Evolutionary conservation across 2,329 filamentous ascomycete species (phyloP).

Genomic region (Claviceps pazoutovae): DNA sequence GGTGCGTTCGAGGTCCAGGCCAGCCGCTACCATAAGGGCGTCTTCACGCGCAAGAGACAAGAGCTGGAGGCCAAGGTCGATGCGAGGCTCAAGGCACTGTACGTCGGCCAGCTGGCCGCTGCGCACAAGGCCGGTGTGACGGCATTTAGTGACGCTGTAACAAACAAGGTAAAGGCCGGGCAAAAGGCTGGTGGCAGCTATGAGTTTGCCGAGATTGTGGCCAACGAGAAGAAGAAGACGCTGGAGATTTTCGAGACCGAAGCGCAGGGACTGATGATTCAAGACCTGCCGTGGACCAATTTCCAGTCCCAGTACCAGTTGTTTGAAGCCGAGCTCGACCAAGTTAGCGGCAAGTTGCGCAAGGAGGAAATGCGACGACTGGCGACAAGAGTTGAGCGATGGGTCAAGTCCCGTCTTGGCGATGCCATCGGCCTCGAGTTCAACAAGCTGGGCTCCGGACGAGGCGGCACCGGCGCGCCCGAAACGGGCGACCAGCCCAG

Average conservation of each 20-base stretch:
- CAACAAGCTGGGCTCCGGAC: slow-evolving; percentile 84
- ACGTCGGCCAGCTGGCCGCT: slow-evolving; percentile 74
- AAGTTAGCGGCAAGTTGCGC: slow-evolving; percentile 69
- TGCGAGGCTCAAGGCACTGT: slow-evolving; percentile 72
- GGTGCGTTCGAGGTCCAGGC: slow-evolving; percentile 83
- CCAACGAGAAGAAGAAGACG: slow-evolving; percentile 63
- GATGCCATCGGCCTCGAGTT: slow-evolving; percentile 89
- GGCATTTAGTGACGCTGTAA: slow-evolving; percentile 77
- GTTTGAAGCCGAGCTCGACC: slow-evolving; percentile 82
- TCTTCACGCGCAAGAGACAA: slow-evolving; percentile 71
- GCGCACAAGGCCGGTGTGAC: slow-evolving; percentile 79
- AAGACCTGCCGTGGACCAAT: slow-evolving; percentile 75
- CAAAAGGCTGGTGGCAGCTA: slow-evolving; percentile 86
- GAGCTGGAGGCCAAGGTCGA: slow-evolving; percentile 84
- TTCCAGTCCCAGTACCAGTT: slow-evolving; percentile 67
- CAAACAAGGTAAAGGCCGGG: slow-evolving; percentile 72
- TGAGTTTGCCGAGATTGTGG: slow-evolving; percentile 91
- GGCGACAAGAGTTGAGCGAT: slow-evolving; percentile 81
- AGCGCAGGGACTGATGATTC: slow-evolving; percentile 59
- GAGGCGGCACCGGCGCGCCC: slow-evolving; percentile 68
- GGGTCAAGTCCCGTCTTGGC: slow-evolving; percentile 76
- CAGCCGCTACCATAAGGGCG: slow-evolving; percentile 90
- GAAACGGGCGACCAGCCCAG: slow-evolving; percentile 61
- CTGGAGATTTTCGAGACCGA: slow-evolving; percentile 63
- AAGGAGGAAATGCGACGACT: slow-evolving; percentile 94